phyloP scores from a whole-genome alignment of 495 filamentous ascomycete species.

The Penicillium pulvis region DNA sequence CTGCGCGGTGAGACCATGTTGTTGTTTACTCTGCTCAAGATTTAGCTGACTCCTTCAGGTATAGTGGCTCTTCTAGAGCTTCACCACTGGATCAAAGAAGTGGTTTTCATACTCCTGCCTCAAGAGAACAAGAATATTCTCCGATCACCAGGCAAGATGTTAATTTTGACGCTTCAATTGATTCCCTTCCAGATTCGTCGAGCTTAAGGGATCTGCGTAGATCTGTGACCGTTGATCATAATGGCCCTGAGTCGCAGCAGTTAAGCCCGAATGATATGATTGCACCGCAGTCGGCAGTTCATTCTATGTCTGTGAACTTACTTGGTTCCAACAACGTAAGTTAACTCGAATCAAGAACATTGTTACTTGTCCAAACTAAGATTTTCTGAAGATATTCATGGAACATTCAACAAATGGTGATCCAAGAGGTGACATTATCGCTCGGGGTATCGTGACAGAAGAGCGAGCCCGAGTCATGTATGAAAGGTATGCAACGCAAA shows the following conservation, averaged over 20 bases:
- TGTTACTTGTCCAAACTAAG: not conserved
- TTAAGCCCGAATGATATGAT: conserved; percentile 48
- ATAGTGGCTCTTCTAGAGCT: conserved; percentile 25
- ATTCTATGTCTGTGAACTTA: conserved; percentile 49
- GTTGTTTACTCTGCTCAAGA: not conserved
- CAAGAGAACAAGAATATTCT: conserved; percentile 37
- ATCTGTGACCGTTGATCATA: conserved; percentile 31
- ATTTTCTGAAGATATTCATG: conserved; percentile 37
- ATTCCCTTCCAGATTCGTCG: conserved; percentile 30
- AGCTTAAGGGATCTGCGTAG: conserved; percentile 22
- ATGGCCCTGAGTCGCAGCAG: conserved; percentile 41
- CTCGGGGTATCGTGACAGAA: conserved; percentile 44
- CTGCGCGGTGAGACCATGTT: conserved; percentile 20
- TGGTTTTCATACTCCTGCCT: conserved; percentile 32
- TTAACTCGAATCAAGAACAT: not conserved
- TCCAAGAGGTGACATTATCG: conserved; percentile 38
- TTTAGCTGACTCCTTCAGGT: conserved; percentile 13
- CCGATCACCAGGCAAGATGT: conserved; percentile 27
- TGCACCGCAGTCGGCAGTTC: conserved; percentile 41
- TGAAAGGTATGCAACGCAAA: conserved; percentile 33
- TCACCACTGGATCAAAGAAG: conserved; percentile 30
- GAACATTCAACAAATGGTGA: conserved; percentile 37
- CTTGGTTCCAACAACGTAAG: conserved; percentile 38
- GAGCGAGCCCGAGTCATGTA: conserved; percentile 44
- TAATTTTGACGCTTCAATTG: conserved; percentile 30